Evolutionary conservation across 1,284 basidiomycete genomes (phyloP).

Genomic region (Irpex sp.): DNA sequence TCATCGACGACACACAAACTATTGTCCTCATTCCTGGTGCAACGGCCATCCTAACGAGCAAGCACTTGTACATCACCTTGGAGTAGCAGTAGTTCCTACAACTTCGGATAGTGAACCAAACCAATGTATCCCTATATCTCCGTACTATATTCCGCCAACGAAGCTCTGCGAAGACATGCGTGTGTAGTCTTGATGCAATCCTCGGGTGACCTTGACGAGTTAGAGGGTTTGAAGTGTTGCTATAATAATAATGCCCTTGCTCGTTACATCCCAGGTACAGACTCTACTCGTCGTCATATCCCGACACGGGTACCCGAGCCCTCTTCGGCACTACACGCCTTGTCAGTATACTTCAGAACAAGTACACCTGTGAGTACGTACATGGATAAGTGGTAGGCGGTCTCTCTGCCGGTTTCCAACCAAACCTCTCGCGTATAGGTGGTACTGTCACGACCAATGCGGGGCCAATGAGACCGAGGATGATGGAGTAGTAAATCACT

Average conservation of each 20-base stretch:
- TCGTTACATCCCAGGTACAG: neutral
- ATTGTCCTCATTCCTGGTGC: slow-evolving; percentile 78
- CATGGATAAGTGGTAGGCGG: slow-evolving; percentile 86
- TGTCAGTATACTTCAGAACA: neutral
- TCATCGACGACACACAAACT: slow-evolving; percentile 92
- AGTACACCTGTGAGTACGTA: slow-evolving; percentile 39
- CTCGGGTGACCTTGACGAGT: neutral
- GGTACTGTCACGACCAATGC: slow-evolving; percentile 75
- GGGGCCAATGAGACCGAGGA: slow-evolving; percentile 77
- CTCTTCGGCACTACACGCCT: slow-evolving; percentile 43
- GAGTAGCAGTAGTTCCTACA: slow-evolving; percentile 17
- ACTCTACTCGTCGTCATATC: slow-evolving; percentile 46
- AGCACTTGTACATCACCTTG: slow-evolving; percentile 70
- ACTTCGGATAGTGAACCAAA: neutral
- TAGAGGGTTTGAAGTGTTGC: neutral
- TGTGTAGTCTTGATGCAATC: neutral
- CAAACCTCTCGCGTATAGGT: slow-evolving; percentile 70
- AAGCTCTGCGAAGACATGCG: neutral
- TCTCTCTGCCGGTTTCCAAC: slow-evolving; percentile 72
- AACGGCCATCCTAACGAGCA: slow-evolving; percentile 61
- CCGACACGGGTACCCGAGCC: slow-evolving; percentile 42
- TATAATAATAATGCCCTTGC: neutral
- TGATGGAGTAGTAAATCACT: slow-evolving; percentile 86
- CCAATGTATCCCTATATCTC: neutral
- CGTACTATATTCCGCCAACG: neutral